Evolutionary conservation across 805 yeast genomes (phyloP), one percentile per base, ranked within the genome.

Genomic region (Candida broadrunensis): DNA sequence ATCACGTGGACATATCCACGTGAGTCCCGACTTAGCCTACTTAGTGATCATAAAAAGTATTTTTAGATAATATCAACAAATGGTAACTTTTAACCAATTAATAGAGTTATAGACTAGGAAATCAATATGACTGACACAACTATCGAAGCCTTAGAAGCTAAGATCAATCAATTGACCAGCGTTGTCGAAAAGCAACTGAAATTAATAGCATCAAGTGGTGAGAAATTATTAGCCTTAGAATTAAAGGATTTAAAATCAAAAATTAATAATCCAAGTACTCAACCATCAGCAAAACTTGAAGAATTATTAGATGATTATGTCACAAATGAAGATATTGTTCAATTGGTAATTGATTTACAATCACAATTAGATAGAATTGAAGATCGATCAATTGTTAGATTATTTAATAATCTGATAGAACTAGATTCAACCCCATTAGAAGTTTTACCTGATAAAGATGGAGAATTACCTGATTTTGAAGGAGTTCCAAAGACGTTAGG

Each of bases 271-370:
- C 37, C 20, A 45, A 38, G 18, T 36, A 34, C 34, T 44, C 20
- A 43, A 39, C 15, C 38, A 39, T 13, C 32, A 49, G 14, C 39
- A 4, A 41, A 38, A 25, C 34, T 55, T 38, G 83, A 78, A 44
- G n/a, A n/a, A n/a, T n/a, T n/a, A n/a, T 56, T 78, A 1, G 58
- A 74, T 3, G 88, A 83, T 47, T 82, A 73, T 48, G 87, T 82
- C 27, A 80, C 91, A 3, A 84, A 87, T 49, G 95, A 86, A 43
- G 98, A 91, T 55, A 65, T 90, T 11, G 85, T 85, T 3, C 91
- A 88, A 56, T 70, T 90, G 35, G 97, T 89, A 12, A 88, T 87
- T 9, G 98, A 90, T 60, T 66, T 90, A 41, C 97, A 90, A 62
- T 86, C 87, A 7, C 97, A 90, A 63, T 72, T 90, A 54, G 90